Percentiles rank a stretch among this genome's conserved stretches.
phyloP scores from a whole-genome alignment of 345 rosid genomes.

The Euclidium syriacum region DNA sequence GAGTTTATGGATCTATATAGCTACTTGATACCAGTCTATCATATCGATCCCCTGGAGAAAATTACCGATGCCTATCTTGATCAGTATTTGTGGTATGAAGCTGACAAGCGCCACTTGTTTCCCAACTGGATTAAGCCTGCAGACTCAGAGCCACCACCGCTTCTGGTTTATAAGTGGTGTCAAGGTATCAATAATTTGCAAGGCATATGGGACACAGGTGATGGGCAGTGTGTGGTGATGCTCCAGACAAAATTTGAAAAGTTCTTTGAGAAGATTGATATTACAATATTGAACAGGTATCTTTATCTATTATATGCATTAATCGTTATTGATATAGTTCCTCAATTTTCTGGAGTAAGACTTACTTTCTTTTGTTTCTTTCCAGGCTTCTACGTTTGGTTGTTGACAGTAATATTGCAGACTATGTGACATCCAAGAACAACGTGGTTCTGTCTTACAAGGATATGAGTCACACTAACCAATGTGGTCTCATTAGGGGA shows the following conservation, averaged over 20 bases:
- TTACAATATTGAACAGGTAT: slow-evolving; percentile 80
- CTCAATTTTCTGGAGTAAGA: neutral
- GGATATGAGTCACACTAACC: slow-evolving; percentile 92
- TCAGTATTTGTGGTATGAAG: slow-evolving; percentile 88
- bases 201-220: slow-evolving; percentile 83
- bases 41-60: slow-evolving; percentile 82
- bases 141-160: slow-evolving; percentile 88
- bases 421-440: slow-evolving; percentile 94
- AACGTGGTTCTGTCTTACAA: slow-evolving; percentile 91
- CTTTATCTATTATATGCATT: slow-evolving; percentile 6
- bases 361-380: slow-evolving; percentile 7
- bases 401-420: slow-evolving; percentile 82
- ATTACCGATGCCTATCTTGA: slow-evolving; percentile 90
- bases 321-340: neutral
- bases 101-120: slow-evolving; percentile 85
- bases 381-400: slow-evolving; percentile 79
- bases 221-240: slow-evolving; percentile 91
- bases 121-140: slow-evolving; percentile 97
- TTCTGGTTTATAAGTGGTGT: slow-evolving; percentile 88
- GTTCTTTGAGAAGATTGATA: slow-evolving; percentile 82
- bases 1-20: slow-evolving; percentile 92
- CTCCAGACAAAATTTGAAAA: slow-evolving; percentile 86
- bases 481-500: neutral
- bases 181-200: slow-evolving; percentile 88
- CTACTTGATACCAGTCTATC: slow-evolving; percentile 80